A percentile compares a stretch with the other conserved stretches of the same genome.
Evolutionary conservation across 495 filamentous ascomycete species (phyloP).

Genomic region (Tirmania nivea): DNA sequence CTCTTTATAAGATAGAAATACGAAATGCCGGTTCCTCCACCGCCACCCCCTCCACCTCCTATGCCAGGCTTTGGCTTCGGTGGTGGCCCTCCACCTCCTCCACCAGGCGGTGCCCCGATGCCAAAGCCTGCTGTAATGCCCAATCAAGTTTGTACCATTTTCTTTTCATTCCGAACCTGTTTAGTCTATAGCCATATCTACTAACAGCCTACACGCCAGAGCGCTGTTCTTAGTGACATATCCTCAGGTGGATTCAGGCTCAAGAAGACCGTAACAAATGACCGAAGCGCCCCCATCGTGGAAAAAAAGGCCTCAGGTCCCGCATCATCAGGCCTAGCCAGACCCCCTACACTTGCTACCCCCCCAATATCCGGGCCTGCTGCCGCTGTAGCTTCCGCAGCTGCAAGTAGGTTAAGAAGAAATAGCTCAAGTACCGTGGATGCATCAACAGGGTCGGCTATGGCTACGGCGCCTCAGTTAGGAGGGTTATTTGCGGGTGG

Average conservation of each 20-base stretch:
- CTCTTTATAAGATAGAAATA: no score
- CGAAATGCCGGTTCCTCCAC: constrained; percentile 3
- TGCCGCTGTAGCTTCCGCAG: constrained; percentile 31
- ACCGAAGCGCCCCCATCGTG: constrained; percentile 68
- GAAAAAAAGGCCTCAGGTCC: constrained; percentile 21
- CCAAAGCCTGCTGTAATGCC: constrained; percentile 1
- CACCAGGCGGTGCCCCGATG: constrained; percentile 6
- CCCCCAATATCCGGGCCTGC: constrained; percentile 54
- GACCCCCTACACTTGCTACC: constrained; percentile 37
- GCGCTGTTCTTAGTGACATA: constrained; percentile 77
- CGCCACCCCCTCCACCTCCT: constrained; percentile 16
- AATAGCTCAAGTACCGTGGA: constrained; percentile 49
- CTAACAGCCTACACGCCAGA: constrained; percentile 33
- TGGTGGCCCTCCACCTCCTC: constrained; percentile 15
- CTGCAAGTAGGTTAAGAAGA: constrained; percentile 45
- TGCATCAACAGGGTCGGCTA: constrained; percentile 21
- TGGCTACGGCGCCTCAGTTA: constrained; percentile 52
- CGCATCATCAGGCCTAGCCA: constrained; percentile 22
- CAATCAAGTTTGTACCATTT: constrained; percentile 4
- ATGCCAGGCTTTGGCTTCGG: constrained; percentile 5
- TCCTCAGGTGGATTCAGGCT: constrained; percentile 47
- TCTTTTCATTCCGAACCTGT: not conserved
- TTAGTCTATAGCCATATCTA: constrained; percentile 3
- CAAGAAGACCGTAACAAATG: constrained; percentile 83
- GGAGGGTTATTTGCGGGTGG: constrained; percentile 80